These are phyloP conservation scores for Acer campestre DNA, from an alignment of 345 rosid genomes.

Conservation along the genomic window DNA sequence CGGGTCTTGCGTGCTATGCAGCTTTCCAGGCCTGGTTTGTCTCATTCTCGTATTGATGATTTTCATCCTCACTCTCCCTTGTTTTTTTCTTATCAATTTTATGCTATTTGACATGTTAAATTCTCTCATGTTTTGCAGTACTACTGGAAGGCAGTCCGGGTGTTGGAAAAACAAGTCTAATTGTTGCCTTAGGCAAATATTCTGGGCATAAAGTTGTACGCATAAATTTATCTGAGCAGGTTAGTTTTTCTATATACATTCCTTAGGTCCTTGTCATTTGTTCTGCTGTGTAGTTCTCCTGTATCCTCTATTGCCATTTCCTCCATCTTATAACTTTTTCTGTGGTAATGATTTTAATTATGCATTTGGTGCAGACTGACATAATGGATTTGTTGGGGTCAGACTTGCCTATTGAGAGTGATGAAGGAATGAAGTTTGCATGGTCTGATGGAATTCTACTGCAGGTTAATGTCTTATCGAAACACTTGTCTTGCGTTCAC, in stretches of 20 bases:
- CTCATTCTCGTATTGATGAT: background rate
- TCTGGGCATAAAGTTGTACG: conserved; percentile 97
- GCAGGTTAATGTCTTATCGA: conserved; percentile 54
- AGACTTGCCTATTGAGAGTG: conserved; percentile 87
- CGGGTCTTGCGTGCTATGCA: conserved; percentile 95
- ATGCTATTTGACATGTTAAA: conserved; percentile 14
- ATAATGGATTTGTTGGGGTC: conserved; percentile 98
- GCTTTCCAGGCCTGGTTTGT: conserved; percentile 81
- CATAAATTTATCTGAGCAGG: conserved; percentile 98
- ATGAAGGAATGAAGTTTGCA: conserved; percentile 86
- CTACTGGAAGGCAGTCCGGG: conserved; percentile 98
- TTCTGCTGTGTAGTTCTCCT: background rate
- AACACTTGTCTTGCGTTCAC: conserved; percentile 14
- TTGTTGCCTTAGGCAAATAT: conserved; percentile 84
- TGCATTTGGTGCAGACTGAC: conserved; percentile 73
- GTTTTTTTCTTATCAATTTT: background rate
- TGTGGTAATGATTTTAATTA: background rate
- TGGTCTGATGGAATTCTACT: conserved; percentile 97
- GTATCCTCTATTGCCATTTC: conserved; percentile 5
- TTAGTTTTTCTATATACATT: conserved; percentile 26
- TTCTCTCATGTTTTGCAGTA: conserved; percentile 43
- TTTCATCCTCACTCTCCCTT: conserved; percentile 12
- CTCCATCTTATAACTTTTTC: conserved; percentile 9
- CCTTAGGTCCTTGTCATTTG: background rate
- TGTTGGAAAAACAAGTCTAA: conserved; percentile 95